A percentile compares a stretch with the other conserved stretches of the same genome.
Conservation (phyloP, 768 basidiomycete species). For the Boletellus ananiceps region DNA sequence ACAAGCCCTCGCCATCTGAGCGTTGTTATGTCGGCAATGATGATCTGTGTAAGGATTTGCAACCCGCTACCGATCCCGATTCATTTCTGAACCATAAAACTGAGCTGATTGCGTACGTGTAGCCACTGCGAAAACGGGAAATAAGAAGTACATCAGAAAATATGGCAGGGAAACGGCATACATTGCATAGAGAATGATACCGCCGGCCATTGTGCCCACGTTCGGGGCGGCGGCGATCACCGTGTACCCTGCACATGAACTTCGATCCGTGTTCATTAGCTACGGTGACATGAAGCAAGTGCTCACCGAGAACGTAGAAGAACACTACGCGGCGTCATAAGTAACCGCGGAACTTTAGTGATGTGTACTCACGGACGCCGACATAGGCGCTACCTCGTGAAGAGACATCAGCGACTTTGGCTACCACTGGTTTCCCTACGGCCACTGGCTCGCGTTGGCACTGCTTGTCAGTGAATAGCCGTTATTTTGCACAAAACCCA, state of each 20-base stretch:
- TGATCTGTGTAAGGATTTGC: constrained; percentile 59
- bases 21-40: constrained; percentile 59
- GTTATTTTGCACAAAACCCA: constrained; percentile 26
- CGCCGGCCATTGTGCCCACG: constrained; percentile 44
- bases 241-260: constrained; percentile 38
- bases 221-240: constrained; percentile 49
- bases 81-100: neutral
- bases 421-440: constrained; percentile 63
- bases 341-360: neutral
- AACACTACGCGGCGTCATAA: constrained; percentile 33
- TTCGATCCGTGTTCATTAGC: neutral
- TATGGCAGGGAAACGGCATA: constrained; percentile 22
- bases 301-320: constrained; percentile 56
- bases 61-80: constrained; percentile 39
- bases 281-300: neutral
- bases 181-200: constrained; percentile 57
- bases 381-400: constrained; percentile 64
- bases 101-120: constrained; percentile 41
- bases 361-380: constrained; percentile 44
- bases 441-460: constrained; percentile 29
- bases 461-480: constrained; percentile 7
- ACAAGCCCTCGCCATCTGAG: constrained; percentile 54
- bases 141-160: neutral
- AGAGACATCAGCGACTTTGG: constrained; percentile 67
- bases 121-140: constrained; percentile 44